Conservation (phyloP, 1,284 basidiomycete genomes). For the Clitocybe nebularis region DNA sequence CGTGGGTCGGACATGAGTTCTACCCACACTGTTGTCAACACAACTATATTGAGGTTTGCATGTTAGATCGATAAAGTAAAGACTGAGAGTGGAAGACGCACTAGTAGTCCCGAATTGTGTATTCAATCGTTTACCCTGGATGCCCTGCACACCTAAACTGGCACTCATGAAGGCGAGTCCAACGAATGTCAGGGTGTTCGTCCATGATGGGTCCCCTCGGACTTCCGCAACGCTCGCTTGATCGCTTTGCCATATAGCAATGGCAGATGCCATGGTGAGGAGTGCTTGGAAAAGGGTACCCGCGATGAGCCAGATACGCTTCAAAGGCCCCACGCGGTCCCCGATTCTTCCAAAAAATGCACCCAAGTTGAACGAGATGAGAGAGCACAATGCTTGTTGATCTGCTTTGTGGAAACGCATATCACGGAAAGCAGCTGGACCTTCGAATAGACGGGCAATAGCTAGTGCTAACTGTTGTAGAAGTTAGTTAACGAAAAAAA, state of each 20-base stretch:
- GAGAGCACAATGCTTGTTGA: constrained; percentile 75
- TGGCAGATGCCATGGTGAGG: constrained; percentile 67
- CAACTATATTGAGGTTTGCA: constrained; percentile 21
- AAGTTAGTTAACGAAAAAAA: constrained; percentile 2
- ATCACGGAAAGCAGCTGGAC: constrained; percentile 43
- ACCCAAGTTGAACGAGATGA: constrained; percentile 71
- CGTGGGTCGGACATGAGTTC: constrained; percentile 79
- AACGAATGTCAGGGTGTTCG: constrained; percentile 59
- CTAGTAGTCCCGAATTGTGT: constrained; percentile 78
- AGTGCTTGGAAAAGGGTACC: constrained; percentile 74
- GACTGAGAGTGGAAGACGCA: constrained; percentile 33
- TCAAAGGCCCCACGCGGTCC: constrained; percentile 66
- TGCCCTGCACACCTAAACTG: constrained; percentile 78
- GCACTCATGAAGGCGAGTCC: constrained; percentile 75
- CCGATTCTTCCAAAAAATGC: constrained; percentile 70
- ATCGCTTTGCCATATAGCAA: constrained; percentile 63
- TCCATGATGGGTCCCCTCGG: constrained; percentile 67
- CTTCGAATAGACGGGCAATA: constrained; percentile 53
- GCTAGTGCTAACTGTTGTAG: constrained; percentile 19
- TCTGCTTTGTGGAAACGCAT: constrained; percentile 70
- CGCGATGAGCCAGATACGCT: constrained; percentile 69
- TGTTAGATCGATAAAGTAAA: constrained; percentile 1
- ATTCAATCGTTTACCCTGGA: constrained; percentile 76
- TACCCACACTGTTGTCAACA: constrained; percentile 76
- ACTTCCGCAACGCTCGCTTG: constrained; percentile 50